A percentile compares a stretch with the other conserved stretches of the same genome.
phyloP scores from a whole-genome alignment of 2,329 filamentous ascomycete genomes.

The Spiromastix sp. region DNA sequence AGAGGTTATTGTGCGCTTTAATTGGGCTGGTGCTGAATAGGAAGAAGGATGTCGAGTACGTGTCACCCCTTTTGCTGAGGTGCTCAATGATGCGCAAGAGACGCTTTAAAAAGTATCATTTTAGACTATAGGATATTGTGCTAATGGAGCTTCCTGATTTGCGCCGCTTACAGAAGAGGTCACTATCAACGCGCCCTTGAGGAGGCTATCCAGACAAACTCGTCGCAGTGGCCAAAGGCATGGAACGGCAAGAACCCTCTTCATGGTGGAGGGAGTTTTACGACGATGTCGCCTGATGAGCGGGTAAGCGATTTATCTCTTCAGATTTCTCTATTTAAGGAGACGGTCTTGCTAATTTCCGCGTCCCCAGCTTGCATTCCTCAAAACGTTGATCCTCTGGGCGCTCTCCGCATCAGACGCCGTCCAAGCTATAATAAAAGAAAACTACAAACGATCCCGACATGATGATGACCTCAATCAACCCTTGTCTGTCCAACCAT shows the following conservation, averaged over 20 bases:
- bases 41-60: conserved; percentile 98
- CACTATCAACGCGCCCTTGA: conserved; percentile 91
- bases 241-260: conserved; percentile 82
- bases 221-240: conserved; percentile 72
- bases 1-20: conserved; percentile 81
- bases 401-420: conserved; percentile 77
- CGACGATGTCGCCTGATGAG: conserved; percentile 69
- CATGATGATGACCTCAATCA: conserved; percentile 73
- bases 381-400: conserved; percentile 81
- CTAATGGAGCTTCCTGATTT: too few species aligned
- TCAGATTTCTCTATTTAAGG: too few species aligned
- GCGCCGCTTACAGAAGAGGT: conserved; percentile 62
- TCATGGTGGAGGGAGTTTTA: conserved; percentile 68
- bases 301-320: conserved; percentile 48
- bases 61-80: too few species aligned
- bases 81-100: too few species aligned
- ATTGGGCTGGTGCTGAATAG: conserved; percentile 83
- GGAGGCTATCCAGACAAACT: conserved; percentile 78
- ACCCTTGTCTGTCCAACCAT: conserved; percentile 77
- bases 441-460: conserved; percentile 78
- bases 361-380: conserved; percentile 59
- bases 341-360: too few species aligned
- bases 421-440: conserved; percentile 69
- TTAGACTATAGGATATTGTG: too few species aligned
- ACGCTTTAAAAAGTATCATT: neutral